phyloP scores from a whole-genome alignment of 148 eudicot species.

The Suaeda aralocaspica region DNA sequence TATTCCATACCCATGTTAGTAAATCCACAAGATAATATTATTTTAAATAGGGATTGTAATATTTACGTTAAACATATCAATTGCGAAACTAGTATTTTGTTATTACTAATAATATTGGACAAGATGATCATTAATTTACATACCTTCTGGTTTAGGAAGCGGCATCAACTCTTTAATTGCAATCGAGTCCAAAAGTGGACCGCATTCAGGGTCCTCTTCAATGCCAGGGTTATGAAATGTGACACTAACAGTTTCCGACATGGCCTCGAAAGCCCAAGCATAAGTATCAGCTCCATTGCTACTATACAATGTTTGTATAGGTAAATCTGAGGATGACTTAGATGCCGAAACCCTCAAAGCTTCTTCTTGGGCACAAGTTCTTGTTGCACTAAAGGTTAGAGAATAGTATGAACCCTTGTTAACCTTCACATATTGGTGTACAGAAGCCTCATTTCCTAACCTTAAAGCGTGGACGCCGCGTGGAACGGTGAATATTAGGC shows the following conservation, averaged over 20 bases:
- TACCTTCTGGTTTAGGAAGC: too few species aligned
- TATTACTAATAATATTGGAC: too few species aligned
- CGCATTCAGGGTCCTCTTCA: slow-evolving; percentile 76
- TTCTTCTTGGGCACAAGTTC: slow-evolving; percentile 90
- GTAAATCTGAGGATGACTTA: slow-evolving; percentile 36
- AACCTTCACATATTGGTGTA: slow-evolving; percentile 47
- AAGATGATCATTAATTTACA: too few species aligned
- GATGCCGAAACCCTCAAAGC: slow-evolving; percentile 55
- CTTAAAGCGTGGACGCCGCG: slow-evolving; percentile 64
- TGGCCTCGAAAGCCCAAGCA: slow-evolving; percentile 61
- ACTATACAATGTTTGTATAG: slow-evolving; percentile 67
- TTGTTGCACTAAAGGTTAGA: slow-evolving; percentile 68
- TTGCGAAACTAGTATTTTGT: too few species aligned
- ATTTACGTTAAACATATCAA: too few species aligned
- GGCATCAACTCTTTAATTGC: slow-evolving; percentile 56
- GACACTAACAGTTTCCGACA: slow-evolving; percentile 37
- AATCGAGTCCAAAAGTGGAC: slow-evolving; percentile 71
- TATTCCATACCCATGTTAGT: too few species aligned
- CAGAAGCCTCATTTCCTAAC: slow-evolving; percentile 62
- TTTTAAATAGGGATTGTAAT: too few species aligned
- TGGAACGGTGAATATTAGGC: slow-evolving; percentile 56
- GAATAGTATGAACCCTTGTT: slow-evolving; percentile 46
- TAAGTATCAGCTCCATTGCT: slow-evolving; percentile 78
- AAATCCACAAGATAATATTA: too few species aligned
- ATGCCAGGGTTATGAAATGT: slow-evolving; percentile 65